phyloP scores from a whole-genome alignment of 1,284 basidiomycete genomes.

The Heterobasidion annosum region DNA sequence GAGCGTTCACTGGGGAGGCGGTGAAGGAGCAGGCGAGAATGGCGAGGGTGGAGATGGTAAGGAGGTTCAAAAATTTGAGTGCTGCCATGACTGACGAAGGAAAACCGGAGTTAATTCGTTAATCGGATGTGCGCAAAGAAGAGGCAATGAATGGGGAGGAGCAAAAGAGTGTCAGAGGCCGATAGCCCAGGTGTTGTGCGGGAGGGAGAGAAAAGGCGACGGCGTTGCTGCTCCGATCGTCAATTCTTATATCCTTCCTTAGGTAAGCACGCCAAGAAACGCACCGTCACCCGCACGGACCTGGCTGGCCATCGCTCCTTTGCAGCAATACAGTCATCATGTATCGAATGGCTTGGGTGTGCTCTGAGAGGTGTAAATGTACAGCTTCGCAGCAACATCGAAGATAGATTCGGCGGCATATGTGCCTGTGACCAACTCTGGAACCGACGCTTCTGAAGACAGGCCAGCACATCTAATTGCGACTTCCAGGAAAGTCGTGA shows the following conservation, averaged over 20 bases:
- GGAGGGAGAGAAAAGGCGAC: constrained; percentile 7
- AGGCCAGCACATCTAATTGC: too few species aligned
- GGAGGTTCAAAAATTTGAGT: constrained; percentile 41
- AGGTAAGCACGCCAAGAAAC: constrained; percentile 15
- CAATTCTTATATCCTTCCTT: constrained; percentile 6
- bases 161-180: constrained; percentile 25
- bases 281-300: constrained; percentile 1
- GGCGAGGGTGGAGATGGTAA: constrained; percentile 49
- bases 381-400: too few species aligned
- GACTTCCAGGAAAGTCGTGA: too few species aligned
- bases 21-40: constrained; percentile 43
- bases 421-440: too few species aligned
- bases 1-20: constrained; percentile 37
- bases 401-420: too few species aligned
- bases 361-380: too few species aligned
- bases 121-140: constrained; percentile 6
- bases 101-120: background rate
- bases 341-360: background rate
- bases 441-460: too few species aligned
- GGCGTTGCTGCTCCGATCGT: background rate
- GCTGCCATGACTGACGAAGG: constrained; percentile 33
- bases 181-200: constrained; percentile 13
- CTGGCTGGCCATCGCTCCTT: background rate
- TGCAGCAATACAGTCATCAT: background rate
- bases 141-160: constrained; percentile 13